Percentiles rank a stretch among this genome's conserved stretches.
phyloP scores from a whole-genome alignment of 805 yeast genomes.

The Pichia deserticola region DNA sequence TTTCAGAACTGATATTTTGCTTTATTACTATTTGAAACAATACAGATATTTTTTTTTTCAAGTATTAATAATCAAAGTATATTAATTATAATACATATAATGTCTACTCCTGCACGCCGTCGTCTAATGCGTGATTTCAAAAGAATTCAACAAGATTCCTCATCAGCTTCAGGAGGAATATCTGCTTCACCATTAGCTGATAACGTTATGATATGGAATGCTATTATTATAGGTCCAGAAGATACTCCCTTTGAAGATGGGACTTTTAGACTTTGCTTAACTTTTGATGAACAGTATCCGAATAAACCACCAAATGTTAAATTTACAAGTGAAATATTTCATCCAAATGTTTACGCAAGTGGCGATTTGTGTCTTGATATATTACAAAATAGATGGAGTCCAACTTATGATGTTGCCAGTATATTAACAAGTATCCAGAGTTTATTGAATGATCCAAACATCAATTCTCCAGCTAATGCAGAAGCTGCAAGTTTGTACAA shows the following conservation, averaged over 20 bases:
- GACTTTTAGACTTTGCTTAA: slow-evolving; percentile 76
- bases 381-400: slow-evolving; percentile 95
- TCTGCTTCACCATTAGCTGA: slow-evolving; percentile 96
- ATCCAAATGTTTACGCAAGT: slow-evolving; percentile 92
- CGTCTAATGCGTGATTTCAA: slow-evolving; percentile 98
- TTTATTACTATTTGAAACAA: background rate
- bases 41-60: background rate
- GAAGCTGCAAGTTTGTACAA: slow-evolving; percentile 95
- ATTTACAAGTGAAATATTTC: slow-evolving; percentile 91
- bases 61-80: no score
- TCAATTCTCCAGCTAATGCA: slow-evolving; percentile 93
- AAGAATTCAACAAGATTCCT: slow-evolving; percentile 94
- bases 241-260: slow-evolving; percentile 99
- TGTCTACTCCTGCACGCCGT: slow-evolving; percentile 99
- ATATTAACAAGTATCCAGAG: slow-evolving; percentile 90
- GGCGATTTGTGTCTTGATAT: slow-evolving; percentile 96
- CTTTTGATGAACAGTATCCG: slow-evolving; percentile 95
- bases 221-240: slow-evolving; percentile 94
- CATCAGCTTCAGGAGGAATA: slow-evolving; percentile 73
- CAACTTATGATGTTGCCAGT: slow-evolving; percentile 95
- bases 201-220: slow-evolving; percentile 97
- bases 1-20: no score
- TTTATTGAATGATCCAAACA: slow-evolving; percentile 91
- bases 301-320: slow-evolving; percentile 93
- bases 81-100: slow-evolving; percentile 21